These are phyloP conservation scores for Nidula niveotomentosa DNA, from an alignment of 1,284 basidiomycete genomes.

Conservation along the genomic window DNA sequence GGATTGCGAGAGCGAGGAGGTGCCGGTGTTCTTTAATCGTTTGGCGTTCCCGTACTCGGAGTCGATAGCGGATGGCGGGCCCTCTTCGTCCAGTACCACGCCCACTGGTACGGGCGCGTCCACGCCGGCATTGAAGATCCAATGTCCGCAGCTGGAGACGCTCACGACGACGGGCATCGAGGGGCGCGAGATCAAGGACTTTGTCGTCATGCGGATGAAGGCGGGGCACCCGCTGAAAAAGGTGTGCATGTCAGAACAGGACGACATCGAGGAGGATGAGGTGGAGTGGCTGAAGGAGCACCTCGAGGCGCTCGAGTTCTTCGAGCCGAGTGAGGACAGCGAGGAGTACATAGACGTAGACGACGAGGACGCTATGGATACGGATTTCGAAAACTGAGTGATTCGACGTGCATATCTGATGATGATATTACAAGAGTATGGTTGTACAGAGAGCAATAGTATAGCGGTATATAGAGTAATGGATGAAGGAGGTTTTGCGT, in stretches of 20 bases:
- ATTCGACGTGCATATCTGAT: no score
- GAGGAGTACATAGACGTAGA: constrained; percentile 22
- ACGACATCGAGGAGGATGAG: constrained; percentile 32
- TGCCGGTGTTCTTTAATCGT: constrained; percentile 34
- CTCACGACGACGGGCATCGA: constrained; percentile 44
- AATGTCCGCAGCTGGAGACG: constrained; percentile 40
- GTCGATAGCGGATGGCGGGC: no score
- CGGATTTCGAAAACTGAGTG: neutral
- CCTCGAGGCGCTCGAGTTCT: constrained; percentile 46
- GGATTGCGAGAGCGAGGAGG: constrained; percentile 34
- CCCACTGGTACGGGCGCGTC: neutral
- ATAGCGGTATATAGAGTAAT: no score
- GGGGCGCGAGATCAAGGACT: constrained; percentile 35
- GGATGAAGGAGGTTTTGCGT: no score
- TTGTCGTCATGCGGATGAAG: constrained; percentile 42
- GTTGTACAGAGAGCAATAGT: no score
- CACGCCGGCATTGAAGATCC: constrained; percentile 11
- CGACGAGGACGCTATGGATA: neutral
- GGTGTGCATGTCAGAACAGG: constrained; percentile 42
- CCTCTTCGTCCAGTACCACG: no score
- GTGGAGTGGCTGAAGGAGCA: constrained; percentile 45
- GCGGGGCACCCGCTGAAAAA: constrained; percentile 41
- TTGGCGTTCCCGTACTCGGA: constrained; percentile 20
- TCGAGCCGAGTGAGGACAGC: constrained; percentile 42
- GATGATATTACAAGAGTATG: no score